Conservation (phyloP, 2,329 filamentous ascomycete genomes). For the Ceratocystis alfenasii region DNA sequence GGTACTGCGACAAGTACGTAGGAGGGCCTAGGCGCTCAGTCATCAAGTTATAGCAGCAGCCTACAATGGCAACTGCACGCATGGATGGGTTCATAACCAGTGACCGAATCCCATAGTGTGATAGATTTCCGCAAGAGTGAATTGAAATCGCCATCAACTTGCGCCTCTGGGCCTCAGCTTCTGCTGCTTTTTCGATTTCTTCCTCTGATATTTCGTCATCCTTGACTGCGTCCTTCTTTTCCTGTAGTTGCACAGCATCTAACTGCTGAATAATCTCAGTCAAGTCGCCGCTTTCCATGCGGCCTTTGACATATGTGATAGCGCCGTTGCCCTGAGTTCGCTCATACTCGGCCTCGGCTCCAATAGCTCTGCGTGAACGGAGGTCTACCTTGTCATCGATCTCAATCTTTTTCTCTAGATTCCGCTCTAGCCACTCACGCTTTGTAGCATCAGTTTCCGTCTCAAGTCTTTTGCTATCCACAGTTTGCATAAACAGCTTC, state of each 20-base stretch:
- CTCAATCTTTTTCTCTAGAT: conserved; percentile 20
- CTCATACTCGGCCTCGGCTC: conserved; percentile 37
- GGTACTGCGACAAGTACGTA: conserved; percentile 69
- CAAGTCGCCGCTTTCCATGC: conserved; percentile 61
- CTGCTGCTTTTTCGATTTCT: conserved; percentile 22
- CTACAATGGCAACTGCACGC: conserved; percentile 84
- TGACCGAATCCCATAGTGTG: conserved; percentile 83
- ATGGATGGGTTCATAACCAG: conserved; percentile 74
- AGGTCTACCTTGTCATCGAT: conserved; percentile 32
- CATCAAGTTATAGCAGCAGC: conserved; percentile 94
- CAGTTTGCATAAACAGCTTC: conserved; percentile 54
- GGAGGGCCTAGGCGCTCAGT: conserved; percentile 81
- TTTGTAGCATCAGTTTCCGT: conserved; percentile 32
- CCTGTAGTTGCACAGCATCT: conserved; percentile 26
- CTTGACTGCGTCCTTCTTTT: conserved; percentile 12
- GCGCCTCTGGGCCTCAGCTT: conserved; percentile 23
- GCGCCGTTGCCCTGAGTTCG: conserved; percentile 52
- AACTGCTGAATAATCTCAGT: conserved; percentile 54
- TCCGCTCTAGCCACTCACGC: conserved; percentile 24
- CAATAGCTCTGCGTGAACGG: conserved; percentile 39
- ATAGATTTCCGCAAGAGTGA: conserved; percentile 94
- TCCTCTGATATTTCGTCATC: conserved; percentile 28
- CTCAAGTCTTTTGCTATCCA: conserved; percentile 39
- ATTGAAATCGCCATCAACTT: conserved; percentile 80
- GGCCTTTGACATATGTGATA: conserved; percentile 67